Evolutionary conservation across 768 basidiomycete genomes (phyloP), one percentile per base, ranked within the genome.

Genomic region (Boletus fagicola): DNA sequence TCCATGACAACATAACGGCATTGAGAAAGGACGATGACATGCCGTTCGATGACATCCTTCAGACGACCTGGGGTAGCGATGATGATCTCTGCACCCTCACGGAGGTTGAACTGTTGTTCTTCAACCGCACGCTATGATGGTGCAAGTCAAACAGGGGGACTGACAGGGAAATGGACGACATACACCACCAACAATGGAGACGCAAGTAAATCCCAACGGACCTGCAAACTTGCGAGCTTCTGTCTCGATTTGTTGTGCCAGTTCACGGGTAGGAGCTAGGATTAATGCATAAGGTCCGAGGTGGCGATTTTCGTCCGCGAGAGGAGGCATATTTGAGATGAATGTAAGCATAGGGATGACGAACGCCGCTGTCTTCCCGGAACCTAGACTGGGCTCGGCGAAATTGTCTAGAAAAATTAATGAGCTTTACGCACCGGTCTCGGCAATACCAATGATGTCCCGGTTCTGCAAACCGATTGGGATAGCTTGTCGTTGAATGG

Each of bases 1-100:
- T 99, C 97, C 97, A 99, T 97, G 63, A 99, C 96, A 57, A 99
- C 88, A 68, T 99, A 98, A 2, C 93, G 92, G 73, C 97, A 98
- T 73, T 99, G 97, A 8, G 91, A 90, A 44, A 99, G 82, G 20
- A 99, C 97, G 43, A 99, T 80, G 46, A 98, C 93, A 71, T 90
- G 92, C 22, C 94, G 86, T 75, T 99, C 96, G 58, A 99, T 88
- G 54, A 98, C 93, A 69, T 98, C 97, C 74, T 97, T 97, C 18
- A 99, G 80, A 75, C 97, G 94, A 77, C 97, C 97, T 12, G 97
- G 97, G 0, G 97, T 98, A 26, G 97, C 97, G 59, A 99, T 98
- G 67, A 99, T 90, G 60, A 99, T 98, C 66, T 99, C 95, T 0
- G 96, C 97, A 51, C 97, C 97, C 65, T 97, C 91, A n/a, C 95